phyloP scores from a whole-genome alignment of 352 stramenopile genomes.

The Globisporangium paroecandrum region DNA sequence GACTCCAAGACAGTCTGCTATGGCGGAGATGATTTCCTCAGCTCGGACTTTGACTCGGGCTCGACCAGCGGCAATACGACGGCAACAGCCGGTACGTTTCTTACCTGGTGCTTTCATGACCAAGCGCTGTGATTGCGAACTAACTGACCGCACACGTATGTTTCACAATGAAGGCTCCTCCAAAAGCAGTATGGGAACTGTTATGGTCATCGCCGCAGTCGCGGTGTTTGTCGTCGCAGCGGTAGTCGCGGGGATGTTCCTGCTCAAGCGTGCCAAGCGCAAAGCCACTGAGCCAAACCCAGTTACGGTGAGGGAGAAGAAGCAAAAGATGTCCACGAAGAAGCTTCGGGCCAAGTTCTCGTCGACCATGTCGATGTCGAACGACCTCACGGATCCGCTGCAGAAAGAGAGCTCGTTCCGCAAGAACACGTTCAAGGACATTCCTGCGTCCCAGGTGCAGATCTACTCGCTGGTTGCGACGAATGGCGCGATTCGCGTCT shows the following conservation, averaged over 20 bases:
- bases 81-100: conserved; percentile 23
- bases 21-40: conserved; percentile 37
- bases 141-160: neutral
- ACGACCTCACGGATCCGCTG: conserved; percentile 30
- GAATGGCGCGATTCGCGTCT: conserved; percentile 46
- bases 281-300: conserved; percentile 31
- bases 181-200: conserved; percentile 19
- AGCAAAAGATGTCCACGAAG: conserved; percentile 35
- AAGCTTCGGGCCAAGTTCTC: conserved; percentile 28
- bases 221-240: conserved; percentile 40
- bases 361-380: conserved; percentile 22
- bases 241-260: conserved; percentile 42
- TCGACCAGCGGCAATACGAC: conserved; percentile 29
- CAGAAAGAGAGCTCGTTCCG: conserved; percentile 30
- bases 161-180: neutral
- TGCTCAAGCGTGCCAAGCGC: conserved; percentile 58
- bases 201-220: conserved; percentile 45
- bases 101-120: too few species aligned
- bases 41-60: conserved; percentile 32
- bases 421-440: conserved; percentile 60
- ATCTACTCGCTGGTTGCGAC: conserved; percentile 38
- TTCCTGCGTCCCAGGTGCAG: conserved; percentile 35
- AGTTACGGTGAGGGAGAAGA: conserved; percentile 28
- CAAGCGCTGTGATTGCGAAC: neutral
- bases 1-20: conserved; percentile 45